These are phyloP conservation scores for Mycena pura DNA, from an alignment of 768 basidiomycete species.

Conservation along the genomic window DNA sequence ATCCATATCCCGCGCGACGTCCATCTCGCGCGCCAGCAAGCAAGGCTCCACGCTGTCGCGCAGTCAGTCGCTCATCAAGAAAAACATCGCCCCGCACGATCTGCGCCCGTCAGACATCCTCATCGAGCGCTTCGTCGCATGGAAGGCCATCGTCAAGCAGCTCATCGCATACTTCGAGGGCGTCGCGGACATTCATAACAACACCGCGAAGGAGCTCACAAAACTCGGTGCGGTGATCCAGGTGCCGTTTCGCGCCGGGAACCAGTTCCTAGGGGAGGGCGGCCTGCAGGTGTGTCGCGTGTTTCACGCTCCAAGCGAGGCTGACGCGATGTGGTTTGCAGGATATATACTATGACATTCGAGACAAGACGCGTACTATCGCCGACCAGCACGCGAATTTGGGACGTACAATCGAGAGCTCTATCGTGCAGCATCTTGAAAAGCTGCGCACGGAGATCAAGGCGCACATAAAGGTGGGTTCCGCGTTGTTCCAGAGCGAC, in stretches of 20 bases:
- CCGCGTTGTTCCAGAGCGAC: background rate
- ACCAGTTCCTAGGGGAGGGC: conserved; percentile 98
- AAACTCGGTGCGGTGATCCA: conserved; percentile 96
- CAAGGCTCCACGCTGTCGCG: conserved; percentile 78
- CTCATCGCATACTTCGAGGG: conserved; percentile 90
- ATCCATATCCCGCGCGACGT: conserved; percentile 73
- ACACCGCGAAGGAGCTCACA: conserved; percentile 90
- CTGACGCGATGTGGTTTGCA: conserved; percentile 33
- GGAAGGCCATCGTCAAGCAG: conserved; percentile 98
- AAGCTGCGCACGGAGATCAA: conserved; percentile 96
- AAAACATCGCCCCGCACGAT: conserved; percentile 89
- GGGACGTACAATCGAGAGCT: conserved; percentile 94
- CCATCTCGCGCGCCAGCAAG: conserved; percentile 67
- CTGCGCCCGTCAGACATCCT: conserved; percentile 93
- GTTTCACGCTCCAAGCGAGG: too few species aligned
- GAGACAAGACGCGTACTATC: conserved; percentile 91
- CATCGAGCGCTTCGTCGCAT: conserved; percentile 92
- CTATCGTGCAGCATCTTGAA: conserved; percentile 96
- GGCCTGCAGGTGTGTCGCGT: conserved; percentile 78
- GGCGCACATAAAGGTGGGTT: conserved; percentile 88
- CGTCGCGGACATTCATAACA: conserved; percentile 88
- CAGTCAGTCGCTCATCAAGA: conserved; percentile 89
- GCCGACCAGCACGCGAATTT: conserved; percentile 97
- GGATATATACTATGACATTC: conserved; percentile 92
- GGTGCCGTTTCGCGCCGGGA: conserved; percentile 93